phyloP scores from a whole-genome alignment of 495 filamentous ascomycete species.

The Elasticomyces elasticus region DNA sequence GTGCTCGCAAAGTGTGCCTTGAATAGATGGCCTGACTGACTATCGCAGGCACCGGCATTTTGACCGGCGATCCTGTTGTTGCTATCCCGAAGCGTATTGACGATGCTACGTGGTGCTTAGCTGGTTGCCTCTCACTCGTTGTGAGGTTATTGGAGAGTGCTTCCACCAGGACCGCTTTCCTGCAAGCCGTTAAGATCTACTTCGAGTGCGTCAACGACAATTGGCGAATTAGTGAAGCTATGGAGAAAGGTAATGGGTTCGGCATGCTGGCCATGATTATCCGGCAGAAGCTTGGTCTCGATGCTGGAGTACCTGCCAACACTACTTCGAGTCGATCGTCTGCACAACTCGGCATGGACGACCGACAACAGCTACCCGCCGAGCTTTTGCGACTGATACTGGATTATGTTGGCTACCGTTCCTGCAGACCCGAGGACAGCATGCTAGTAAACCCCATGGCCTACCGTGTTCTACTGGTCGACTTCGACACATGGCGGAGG shows the following conservation, averaged over 20 bases:
- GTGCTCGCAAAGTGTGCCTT: background rate
- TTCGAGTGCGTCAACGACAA: slow-evolving; percentile 75
- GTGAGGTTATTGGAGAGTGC: slow-evolving; percentile 75
- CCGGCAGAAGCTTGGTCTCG: slow-evolving; percentile 60
- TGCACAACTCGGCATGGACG: slow-evolving; percentile 33
- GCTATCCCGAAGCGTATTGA: slow-evolving; percentile 72
- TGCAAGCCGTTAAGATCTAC: slow-evolving; percentile 71
- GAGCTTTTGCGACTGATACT: slow-evolving; percentile 68
- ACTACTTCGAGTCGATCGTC: slow-evolving; percentile 21
- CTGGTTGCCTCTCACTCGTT: slow-evolving; percentile 73
- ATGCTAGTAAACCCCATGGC: slow-evolving; percentile 93
- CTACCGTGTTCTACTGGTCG: slow-evolving; percentile 81
- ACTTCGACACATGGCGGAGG: slow-evolving; percentile 83
- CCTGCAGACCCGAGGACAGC: slow-evolving; percentile 63
- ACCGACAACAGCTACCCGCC: slow-evolving; percentile 54
- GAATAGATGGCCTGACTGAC: background rate
- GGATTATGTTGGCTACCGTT: slow-evolving; percentile 77
- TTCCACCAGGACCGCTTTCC: slow-evolving; percentile 51
- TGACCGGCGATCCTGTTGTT: slow-evolving; percentile 78
- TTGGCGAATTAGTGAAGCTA: slow-evolving; percentile 96
- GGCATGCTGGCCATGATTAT: slow-evolving; percentile 71
- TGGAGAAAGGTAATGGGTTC: slow-evolving; percentile 93
- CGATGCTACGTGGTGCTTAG: slow-evolving; percentile 84
- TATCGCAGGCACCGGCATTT: slow-evolving; percentile 45
- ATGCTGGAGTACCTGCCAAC: slow-evolving; percentile 21